phyloP scores from a whole-genome alignment of 805 yeast genomes.

The Starmerella roubikii region DNA sequence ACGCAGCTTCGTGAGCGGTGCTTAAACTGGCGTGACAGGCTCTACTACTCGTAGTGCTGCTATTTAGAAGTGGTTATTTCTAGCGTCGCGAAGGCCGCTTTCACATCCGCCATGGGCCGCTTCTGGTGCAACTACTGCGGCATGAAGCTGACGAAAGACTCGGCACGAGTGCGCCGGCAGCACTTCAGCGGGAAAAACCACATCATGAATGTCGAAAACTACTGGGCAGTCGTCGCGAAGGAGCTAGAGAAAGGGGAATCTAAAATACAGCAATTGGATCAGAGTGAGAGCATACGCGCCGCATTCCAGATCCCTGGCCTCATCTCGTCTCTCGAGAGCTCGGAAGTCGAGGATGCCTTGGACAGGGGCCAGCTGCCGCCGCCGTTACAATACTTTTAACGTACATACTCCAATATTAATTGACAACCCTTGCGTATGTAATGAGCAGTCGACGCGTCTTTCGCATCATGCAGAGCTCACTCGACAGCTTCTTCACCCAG shows the following conservation, averaged over 20 bases:
- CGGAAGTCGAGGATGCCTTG: constrained; percentile 6
- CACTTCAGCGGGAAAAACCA: constrained; percentile 19
- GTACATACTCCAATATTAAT: background rate
- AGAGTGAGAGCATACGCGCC: constrained; percentile 7
- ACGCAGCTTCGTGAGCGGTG: no score
- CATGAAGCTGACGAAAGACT: constrained; percentile 16
- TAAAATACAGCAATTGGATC: constrained; percentile 4
- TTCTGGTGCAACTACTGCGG: constrained; percentile 20
- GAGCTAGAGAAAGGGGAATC: background rate
- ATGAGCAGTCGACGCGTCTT: constrained; percentile 9
- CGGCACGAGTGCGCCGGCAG: constrained; percentile 14
- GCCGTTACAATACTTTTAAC: constrained; percentile 6
- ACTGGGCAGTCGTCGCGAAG: constrained; percentile 15
- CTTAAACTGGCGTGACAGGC: no score
- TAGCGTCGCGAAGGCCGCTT: no score
- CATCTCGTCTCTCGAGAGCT: constrained; percentile 1
- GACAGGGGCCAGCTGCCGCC: constrained; percentile 10
- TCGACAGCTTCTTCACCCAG: constrained; percentile 19
- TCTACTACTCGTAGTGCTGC: no score
- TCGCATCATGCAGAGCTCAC: constrained; percentile 17
- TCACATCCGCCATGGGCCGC: constrained; percentile 12
- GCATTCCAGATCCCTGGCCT: constrained; percentile 16
- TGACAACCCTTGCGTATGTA: background rate
- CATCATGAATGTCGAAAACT: constrained; percentile 9
- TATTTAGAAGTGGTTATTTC: no score